These are phyloP conservation scores for Novymonas esmeraldas DNA, from an alignment of 208 protist species.

Conservation along the genomic window DNA sequence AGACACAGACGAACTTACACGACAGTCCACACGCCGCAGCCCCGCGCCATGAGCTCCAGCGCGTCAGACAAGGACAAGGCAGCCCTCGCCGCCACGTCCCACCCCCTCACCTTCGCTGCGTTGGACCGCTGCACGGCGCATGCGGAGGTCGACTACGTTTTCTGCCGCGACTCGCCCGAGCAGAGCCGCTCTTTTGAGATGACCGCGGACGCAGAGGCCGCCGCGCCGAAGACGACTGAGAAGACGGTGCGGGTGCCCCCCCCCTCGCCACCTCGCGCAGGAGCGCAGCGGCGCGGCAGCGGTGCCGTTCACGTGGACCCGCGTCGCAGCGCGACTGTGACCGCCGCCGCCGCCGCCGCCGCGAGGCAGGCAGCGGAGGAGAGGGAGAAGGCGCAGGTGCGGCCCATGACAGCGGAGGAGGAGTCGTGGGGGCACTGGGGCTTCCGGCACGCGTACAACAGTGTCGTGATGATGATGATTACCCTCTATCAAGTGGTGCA, in stretches of 20 bases:
- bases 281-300: background rate
- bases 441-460: conserved; percentile 23
- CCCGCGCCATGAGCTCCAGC: too few species aligned
- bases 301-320: conserved; percentile 13
- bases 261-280: too few species aligned
- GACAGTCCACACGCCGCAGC: too few species aligned
- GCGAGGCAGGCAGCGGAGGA: conserved; percentile 11
- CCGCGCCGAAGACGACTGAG: too few species aligned
- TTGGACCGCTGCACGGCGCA: too few species aligned
- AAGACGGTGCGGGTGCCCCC: too few species aligned
- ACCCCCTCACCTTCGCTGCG: too few species aligned
- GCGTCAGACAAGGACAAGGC: too few species aligned
- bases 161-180: too few species aligned
- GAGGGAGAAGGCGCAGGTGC: background rate
- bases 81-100: too few species aligned
- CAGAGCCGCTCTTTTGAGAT: background rate
- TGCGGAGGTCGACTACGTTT: too few species aligned
- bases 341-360: conserved; percentile 5
- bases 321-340: conserved; percentile 2
- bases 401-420: conserved; percentile 23
- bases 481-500: conserved; percentile 20
- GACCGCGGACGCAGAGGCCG: background rate
- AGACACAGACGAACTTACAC: too few species aligned
- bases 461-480: conserved; percentile 16
- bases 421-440: conserved; percentile 32